A percentile compares a stretch with the other conserved stretches of the same genome.
Evolutionary conservation across 805 yeast genomes (phyloP).

Genomic region (Hagleromyces aurorensis): DNA sequence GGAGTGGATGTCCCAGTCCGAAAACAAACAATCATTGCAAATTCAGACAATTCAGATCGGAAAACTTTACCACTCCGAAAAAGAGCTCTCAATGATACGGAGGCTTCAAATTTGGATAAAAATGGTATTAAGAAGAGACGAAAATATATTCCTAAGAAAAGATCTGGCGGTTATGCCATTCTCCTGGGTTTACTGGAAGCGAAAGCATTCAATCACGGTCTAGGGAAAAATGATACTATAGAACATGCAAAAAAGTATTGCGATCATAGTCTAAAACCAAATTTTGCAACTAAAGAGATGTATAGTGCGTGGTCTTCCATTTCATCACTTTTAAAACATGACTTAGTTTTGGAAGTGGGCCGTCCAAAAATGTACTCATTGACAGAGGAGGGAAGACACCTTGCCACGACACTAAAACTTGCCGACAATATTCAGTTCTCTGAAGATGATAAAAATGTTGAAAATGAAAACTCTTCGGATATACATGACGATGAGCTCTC

Average conservation of each 20-base stretch:
- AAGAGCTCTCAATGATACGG: constrained; percentile 1
- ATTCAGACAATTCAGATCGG: constrained; percentile 10
- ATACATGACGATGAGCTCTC: constrained; percentile 4
- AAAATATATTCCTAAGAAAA: constrained; percentile 59
- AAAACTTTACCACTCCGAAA: constrained; percentile 13
- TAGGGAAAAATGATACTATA: constrained; percentile 54
- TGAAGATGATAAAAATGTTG: constrained; percentile 4
- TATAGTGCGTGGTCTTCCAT: constrained; percentile 73
- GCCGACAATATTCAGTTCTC: constrained; percentile 36
- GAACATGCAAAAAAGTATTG: constrained; percentile 47
- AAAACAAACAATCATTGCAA: constrained; percentile 14
- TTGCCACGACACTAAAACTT: constrained; percentile 50
- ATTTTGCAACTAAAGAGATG: constrained; percentile 52
- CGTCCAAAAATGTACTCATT: constrained; percentile 53
- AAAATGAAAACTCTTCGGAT: constrained; percentile 6
- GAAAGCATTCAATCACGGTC: constrained; percentile 44
- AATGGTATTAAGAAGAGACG: constrained; percentile 22
- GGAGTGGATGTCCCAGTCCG: constrained; percentile 40
- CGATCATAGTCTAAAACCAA: constrained; percentile 48
- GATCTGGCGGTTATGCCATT: constrained; percentile 84
- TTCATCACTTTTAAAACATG: constrained; percentile 54
- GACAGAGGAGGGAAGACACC: constrained; percentile 59
- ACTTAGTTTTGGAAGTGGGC: constrained; percentile 46
- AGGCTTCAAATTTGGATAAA: constrained; percentile 4
- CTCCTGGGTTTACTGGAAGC: constrained; percentile 46